Conservation (phyloP, 805 yeast genomes). For the Candida montana region DNA sequence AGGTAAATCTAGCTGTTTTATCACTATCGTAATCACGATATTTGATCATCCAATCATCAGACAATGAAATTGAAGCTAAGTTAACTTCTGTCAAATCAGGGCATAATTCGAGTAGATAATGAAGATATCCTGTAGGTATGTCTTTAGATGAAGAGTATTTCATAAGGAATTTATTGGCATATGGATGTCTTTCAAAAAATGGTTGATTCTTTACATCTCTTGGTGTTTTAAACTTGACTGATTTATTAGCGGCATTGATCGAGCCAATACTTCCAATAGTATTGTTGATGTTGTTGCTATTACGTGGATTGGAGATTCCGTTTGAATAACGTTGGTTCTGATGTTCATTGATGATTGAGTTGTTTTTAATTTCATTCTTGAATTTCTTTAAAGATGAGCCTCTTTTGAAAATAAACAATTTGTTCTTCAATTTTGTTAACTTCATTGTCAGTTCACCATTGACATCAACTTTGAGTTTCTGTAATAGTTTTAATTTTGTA, state of each 20-base stretch:
- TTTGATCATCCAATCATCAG: conserved; percentile 57
- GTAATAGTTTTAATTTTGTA: conserved; percentile 8
- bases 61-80: conserved; percentile 56
- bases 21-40: conserved; percentile 3
- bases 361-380: not conserved
- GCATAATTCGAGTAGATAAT: conserved; percentile 67
- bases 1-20: conserved; percentile 9
- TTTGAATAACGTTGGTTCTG: not conserved
- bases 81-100: conserved; percentile 52
- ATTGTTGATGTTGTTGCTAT: not conserved
- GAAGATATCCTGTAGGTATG: conserved; percentile 69
- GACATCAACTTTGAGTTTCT: conserved; percentile 7
- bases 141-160: conserved; percentile 68
- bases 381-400: not conserved
- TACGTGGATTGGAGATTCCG: not conserved
- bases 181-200: conserved; percentile 47
- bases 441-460: conserved; percentile 8
- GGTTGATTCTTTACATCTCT: conserved; percentile 26
- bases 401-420: conserved; percentile 2
- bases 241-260: too few relatives aligned
- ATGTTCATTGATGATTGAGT: too few relatives aligned
- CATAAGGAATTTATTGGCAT: conserved; percentile 51
- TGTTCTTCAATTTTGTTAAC: conserved; percentile 6
- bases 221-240: conserved; percentile 3
- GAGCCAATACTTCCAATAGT: not conserved